These are phyloP conservation scores for Lentinus tigrinus DNA, from an alignment of 768 basidiomycete species.

Conservation along the genomic window DNA sequence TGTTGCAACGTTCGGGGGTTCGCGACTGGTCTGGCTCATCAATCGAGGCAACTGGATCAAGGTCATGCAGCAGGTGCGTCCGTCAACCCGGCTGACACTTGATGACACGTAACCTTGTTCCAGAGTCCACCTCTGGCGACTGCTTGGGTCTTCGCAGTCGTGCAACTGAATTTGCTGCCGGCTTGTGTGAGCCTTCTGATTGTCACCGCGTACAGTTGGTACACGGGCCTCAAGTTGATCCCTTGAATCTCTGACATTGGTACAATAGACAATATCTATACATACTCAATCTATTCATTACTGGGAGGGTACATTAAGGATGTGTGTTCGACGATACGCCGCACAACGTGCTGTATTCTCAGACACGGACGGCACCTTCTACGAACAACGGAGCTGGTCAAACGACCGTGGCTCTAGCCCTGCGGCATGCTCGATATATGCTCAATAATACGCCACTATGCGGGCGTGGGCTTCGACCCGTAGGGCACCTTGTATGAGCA, in stretches of 20 bases:
- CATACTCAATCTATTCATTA: background rate
- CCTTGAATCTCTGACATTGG: conserved; percentile 13
- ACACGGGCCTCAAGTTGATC: conserved; percentile 52
- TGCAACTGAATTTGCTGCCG: conserved; percentile 66
- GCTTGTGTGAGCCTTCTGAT: conserved; percentile 54
- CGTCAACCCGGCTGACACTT: background rate
- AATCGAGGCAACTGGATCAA: conserved; percentile 68
- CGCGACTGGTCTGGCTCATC: conserved; percentile 68
- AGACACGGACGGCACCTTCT: conserved; percentile 30
- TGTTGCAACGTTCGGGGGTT: conserved; percentile 55
- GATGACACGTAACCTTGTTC: conserved; percentile 1
- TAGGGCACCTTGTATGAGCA: conserved; percentile 45
- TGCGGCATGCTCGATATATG: conserved; percentile 19
- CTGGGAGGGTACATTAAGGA: background rate
- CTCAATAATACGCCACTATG: conserved; percentile 33
- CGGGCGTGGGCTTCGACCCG: conserved; percentile 28
- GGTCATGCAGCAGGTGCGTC: conserved; percentile 71
- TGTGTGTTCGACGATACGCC: conserved; percentile 36
- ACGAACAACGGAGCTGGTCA: conserved; percentile 20
- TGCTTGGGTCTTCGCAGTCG: conserved; percentile 72
- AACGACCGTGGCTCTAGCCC: background rate
- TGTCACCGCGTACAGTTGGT: conserved; percentile 62
- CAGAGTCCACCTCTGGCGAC: conserved; percentile 80
- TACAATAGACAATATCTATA: background rate
- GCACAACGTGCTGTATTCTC: conserved; percentile 23